Conservation (phyloP, 306 rosid species). For the Cicer judaicum region DNA sequence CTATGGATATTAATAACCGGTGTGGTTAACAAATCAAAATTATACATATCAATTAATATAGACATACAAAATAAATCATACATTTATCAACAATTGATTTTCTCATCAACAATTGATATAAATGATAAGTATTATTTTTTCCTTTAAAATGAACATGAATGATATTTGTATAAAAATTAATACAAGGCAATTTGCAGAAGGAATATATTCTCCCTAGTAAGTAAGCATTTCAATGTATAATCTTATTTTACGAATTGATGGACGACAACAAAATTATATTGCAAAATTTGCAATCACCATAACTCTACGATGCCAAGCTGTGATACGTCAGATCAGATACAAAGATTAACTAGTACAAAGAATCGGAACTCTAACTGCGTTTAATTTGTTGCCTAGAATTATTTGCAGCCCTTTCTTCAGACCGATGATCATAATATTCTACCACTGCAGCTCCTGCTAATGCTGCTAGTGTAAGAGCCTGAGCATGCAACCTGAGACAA, state of each 20-base stretch:
- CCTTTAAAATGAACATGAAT: neutral
- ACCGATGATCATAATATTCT: constrained; percentile 74
- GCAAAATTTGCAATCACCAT: constrained; percentile 25
- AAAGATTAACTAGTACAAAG: constrained; percentile 16
- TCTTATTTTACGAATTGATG: constrained; percentile 29
- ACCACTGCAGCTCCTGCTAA: constrained; percentile 87
- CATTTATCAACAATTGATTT: neutral
- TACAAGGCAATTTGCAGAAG: constrained; percentile 11
- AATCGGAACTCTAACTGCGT: constrained; percentile 15
- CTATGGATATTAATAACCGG: neutral
- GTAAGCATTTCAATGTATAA: neutral
- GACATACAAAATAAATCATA: neutral
- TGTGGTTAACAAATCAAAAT: neutral
- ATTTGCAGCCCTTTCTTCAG: constrained; percentile 47
- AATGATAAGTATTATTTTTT: neutral
- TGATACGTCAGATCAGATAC: constrained; percentile 1
- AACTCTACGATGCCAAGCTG: constrained; percentile 7
- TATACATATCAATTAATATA: neutral
- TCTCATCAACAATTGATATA: neutral
- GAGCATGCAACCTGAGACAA: constrained; percentile 84
- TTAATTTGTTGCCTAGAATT: constrained; percentile 25
- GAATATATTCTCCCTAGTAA: constrained; percentile 3
- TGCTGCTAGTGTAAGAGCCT: constrained; percentile 92
- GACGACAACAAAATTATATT: neutral
- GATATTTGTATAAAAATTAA: neutral